Percentiles rank a stretch among this genome's conserved stretches.
phyloP scores from a whole-genome alignment of 2,329 filamentous ascomycete genomes.

The Pseudogymnoascus sp. region DNA sequence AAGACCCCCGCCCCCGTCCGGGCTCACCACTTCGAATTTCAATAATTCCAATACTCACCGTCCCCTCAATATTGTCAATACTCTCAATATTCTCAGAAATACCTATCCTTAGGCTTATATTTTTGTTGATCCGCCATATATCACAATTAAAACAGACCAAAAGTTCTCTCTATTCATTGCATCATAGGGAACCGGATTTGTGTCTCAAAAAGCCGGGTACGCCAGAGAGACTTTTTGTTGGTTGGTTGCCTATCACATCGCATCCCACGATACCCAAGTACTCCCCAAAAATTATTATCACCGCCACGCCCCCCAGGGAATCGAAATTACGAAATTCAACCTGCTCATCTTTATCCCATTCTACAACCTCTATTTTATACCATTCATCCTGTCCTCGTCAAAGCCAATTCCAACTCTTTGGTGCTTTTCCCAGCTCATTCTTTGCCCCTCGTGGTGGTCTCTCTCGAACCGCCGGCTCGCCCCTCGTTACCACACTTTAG shows the following conservation, averaged over 20 bases:
- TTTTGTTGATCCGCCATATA: neutral
- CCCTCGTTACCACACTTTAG: conserved; percentile 2
- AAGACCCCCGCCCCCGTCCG: conserved; percentile 14
- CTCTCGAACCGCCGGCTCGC: neutral
- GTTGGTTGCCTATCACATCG: neutral
- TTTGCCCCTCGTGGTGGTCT: neutral
- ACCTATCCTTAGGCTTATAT: neutral
- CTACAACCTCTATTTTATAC: neutral
- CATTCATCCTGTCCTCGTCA: neutral
- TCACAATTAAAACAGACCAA: neutral
- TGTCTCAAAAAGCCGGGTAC: neutral
- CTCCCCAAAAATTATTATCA: conserved; percentile 2
- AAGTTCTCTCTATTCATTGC: neutral
- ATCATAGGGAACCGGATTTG: neutral
- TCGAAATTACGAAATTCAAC: neutral
- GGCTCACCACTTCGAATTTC: conserved; percentile 13
- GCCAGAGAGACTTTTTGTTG: conserved; percentile 1
- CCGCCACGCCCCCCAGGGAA: neutral
- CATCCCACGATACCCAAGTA: neutral
- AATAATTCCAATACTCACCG: conserved; percentile 1
- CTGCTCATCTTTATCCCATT: neutral
- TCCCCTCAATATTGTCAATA: neutral
- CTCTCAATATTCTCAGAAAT: neutral
- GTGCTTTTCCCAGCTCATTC: neutral
- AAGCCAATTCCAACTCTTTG: neutral